A percentile compares a stretch with the other conserved stretches of the same genome.
These are phyloP conservation scores for Aspergillus ibericus DNA, from an alignment of 2,329 filamentous ascomycete species.

Conservation along the genomic window DNA sequence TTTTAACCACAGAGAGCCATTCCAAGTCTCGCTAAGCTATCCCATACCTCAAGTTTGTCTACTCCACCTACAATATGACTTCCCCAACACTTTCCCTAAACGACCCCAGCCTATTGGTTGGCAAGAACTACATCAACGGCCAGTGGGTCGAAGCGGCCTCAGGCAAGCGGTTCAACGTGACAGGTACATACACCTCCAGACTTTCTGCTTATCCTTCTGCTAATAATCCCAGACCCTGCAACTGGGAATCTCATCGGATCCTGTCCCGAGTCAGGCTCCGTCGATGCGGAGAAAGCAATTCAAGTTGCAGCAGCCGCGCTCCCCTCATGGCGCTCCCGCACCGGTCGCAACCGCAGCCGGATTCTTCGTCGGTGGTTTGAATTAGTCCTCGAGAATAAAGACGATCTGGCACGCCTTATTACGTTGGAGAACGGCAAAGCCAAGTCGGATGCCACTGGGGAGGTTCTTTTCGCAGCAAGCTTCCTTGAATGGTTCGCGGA, in stretches of 20 bases:
- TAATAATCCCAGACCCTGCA: background rate
- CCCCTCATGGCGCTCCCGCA: background rate
- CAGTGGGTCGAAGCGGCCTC: background rate
- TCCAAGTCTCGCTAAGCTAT: background rate
- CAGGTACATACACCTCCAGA: background rate
- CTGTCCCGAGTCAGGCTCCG: background rate
- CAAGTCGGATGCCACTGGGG: conserved; percentile 50
- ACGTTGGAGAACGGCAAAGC: conserved; percentile 63
- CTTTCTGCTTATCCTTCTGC: no score
- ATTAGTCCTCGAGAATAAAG: conserved; percentile 54
- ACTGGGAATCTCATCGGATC: background rate
- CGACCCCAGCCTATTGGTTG: conserved; percentile 1
- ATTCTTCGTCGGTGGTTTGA: conserved; percentile 56
- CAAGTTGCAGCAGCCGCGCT: background rate
- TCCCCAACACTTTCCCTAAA: background rate
- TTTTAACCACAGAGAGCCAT: no score
- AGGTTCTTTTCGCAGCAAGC: conserved; percentile 49
- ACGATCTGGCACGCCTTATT: conserved; percentile 53
- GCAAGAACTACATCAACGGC: background rate
- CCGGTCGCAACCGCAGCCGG: background rate
- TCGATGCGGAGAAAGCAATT: background rate
- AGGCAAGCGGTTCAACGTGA: background rate
- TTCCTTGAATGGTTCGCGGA: conserved; percentile 61
- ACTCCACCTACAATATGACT: background rate
- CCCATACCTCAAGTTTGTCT: no score